Evolutionary conservation across 345 rosid genomes (phyloP), one percentile per base, ranked within the genome.

Genomic region (Theobroma cacao): DNA sequence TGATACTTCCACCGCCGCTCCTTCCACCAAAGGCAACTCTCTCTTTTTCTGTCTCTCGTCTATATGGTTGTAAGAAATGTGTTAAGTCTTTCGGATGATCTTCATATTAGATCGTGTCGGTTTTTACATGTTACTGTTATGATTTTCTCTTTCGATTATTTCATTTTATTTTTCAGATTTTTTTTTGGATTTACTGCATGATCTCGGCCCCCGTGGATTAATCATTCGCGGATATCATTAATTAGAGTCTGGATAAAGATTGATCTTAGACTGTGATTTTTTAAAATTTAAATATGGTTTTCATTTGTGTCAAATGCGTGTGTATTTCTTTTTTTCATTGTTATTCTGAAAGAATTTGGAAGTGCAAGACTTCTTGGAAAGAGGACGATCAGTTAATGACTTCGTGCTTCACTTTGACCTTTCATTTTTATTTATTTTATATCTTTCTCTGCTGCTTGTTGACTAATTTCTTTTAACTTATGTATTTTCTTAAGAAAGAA

Each of bases 21-120:
- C 45, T 3, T 70, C 89, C 31, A 69, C 88, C 34, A 91, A 91
- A 92, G 94, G 96, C 87, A 80, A 45, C 18, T 58, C 30, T 69
- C 73, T 71, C 68, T 30, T 13, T 75, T 11, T 40, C 31, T 38
- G 40, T n/a, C 18, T 59, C 12, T 0, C 26, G 36, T 33, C 24
- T 56, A 15, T 22, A 15, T 53, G 13, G 47, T 74, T 66, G 9
- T 74, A 9, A 63, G 7, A 40, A 64, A 65, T 38, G 71, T 34
- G 26, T 63, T 34, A 12, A n/a, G 52, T 15, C 24, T 41, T 59
- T 5, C 14, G 30, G 31, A 56, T 59, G 18, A 50, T 74, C 38
- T 67, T 67, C 55, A 22, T 78, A 75, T 66, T 56, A 36, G 81
- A 68, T 82, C 63, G 48, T 34, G 31, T 28, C 31, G 33, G 60